These are phyloP conservation scores for Chernovozyma sophiae-reginae DNA, from an alignment of 1,139 yeast species.

Conservation along the genomic window DNA sequence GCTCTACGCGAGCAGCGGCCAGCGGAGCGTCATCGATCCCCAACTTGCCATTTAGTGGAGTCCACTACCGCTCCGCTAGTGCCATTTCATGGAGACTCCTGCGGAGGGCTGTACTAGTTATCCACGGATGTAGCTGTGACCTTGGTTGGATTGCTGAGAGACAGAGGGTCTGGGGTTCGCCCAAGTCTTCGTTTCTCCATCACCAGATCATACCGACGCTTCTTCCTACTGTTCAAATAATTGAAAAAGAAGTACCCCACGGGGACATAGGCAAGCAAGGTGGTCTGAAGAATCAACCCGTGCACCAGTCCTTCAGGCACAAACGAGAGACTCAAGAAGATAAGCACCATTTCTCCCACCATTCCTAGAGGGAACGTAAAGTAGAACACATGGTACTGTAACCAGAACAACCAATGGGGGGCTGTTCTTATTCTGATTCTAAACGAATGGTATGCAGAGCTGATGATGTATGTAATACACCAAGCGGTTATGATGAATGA, in stretches of 20 bases:
- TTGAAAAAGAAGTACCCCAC: constrained; percentile 35
- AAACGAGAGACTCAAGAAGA: constrained; percentile 47
- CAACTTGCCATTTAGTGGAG: too few species aligned
- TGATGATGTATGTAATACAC: constrained; percentile 39
- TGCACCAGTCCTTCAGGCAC: constrained; percentile 30
- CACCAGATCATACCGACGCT: constrained; percentile 19
- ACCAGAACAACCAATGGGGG: constrained; percentile 30
- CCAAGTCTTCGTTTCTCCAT: constrained; percentile 18
- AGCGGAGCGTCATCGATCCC: too few species aligned
- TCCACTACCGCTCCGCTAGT: too few species aligned
- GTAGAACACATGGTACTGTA: constrained; percentile 38
- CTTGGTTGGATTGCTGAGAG: neutral
- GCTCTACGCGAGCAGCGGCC: too few species aligned
- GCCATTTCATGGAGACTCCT: too few species aligned
- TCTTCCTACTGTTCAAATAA: constrained; percentile 22
- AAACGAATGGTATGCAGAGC: constrained; percentile 47
- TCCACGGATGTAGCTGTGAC: neutral
- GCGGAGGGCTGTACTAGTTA: too few species aligned
- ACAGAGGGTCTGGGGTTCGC: too few species aligned
- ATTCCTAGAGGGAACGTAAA: constrained; percentile 44
- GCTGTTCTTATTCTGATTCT: constrained; percentile 36
- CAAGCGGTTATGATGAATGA: constrained; percentile 45
- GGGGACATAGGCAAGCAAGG: constrained; percentile 34
- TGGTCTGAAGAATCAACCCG: constrained; percentile 23
- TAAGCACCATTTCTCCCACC: constrained; percentile 48